phyloP scores from a whole-genome alignment of 1,284 basidiomycete genomes.

The Ganoderma sinense region DNA sequence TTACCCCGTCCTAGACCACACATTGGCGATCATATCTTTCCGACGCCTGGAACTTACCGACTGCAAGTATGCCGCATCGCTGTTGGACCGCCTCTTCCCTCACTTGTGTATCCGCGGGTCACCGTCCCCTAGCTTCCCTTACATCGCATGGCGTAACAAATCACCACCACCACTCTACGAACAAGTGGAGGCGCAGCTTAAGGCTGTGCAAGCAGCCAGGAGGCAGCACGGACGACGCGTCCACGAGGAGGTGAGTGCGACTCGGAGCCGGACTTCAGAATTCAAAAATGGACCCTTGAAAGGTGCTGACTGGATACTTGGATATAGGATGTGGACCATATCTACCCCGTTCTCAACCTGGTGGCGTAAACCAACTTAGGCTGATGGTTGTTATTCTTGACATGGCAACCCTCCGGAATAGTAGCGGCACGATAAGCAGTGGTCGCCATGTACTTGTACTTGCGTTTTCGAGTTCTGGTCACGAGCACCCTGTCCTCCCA shows the following conservation, averaged over 20 bases:
- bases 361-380: no score
- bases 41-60: neutral
- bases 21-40: neutral
- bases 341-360: no score
- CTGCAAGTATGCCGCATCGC: neutral
- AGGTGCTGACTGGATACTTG: no score
- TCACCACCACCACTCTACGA: neutral
- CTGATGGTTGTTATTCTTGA: neutral
- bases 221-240: neutral
- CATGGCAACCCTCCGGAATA: neutral
- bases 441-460: no score
- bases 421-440: no score
- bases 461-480: no score
- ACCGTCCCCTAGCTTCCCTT: neutral
- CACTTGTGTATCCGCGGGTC: neutral
- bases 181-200: neutral
- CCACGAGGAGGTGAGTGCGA: neutral
- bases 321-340: no score
- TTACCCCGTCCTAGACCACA: neutral
- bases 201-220: neutral
- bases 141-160: neutral
- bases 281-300: neutral
- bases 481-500: no score
- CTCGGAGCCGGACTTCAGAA: neutral
- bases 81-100: slow-evolving; percentile 3